Evolutionary conservation across 805 yeast species (phyloP).

Genomic region (Kluyveromyces siamensis): DNA sequence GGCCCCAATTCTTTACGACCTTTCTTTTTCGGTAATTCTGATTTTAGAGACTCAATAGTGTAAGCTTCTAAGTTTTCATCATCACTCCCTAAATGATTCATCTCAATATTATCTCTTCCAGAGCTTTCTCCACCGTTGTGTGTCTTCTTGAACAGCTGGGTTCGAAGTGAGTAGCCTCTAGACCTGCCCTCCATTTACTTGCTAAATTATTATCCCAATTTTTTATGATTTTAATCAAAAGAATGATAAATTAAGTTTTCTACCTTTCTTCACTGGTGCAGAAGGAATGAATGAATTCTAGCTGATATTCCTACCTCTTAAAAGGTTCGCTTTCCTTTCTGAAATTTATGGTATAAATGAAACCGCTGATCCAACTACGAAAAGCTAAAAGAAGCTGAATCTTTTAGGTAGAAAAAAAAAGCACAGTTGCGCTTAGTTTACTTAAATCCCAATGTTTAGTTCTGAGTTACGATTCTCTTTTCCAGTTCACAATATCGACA

Average conservation of each 20-base stretch:
- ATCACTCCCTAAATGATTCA: slow-evolving; percentile 3
- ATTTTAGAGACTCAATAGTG: not conserved
- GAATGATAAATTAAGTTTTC: too few relatives aligned
- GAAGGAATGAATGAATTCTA: not conserved
- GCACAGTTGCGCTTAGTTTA: not conserved
- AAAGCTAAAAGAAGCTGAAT: not conserved
- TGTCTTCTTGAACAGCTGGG: slow-evolving; percentile 27
- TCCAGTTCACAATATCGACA: not conserved
- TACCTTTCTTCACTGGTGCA: not conserved
- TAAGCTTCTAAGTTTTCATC: slow-evolving; percentile 10
- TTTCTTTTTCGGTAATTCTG: not conserved
- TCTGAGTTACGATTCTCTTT: not conserved
- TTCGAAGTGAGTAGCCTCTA: slow-evolving; percentile 25
- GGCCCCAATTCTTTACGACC: not conserved
- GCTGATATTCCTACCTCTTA: too few relatives aligned
- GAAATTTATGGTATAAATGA: not conserved
- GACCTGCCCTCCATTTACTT: slow-evolving; percentile 1
- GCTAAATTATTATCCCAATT: not conserved
- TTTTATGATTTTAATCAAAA: too few relatives aligned
- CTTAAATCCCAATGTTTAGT: not conserved
- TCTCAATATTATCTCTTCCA: not conserved
- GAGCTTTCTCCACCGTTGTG: slow-evolving; percentile 16
- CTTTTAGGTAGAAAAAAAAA: not conserved
- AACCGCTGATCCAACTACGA: not conserved
- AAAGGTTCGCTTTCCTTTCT: not conserved